Percentiles rank a stretch among this genome's conserved stretches.
phyloP scores from a whole-genome alignment of 148 eudicot species.

The Arctostaphylos glauca region DNA sequence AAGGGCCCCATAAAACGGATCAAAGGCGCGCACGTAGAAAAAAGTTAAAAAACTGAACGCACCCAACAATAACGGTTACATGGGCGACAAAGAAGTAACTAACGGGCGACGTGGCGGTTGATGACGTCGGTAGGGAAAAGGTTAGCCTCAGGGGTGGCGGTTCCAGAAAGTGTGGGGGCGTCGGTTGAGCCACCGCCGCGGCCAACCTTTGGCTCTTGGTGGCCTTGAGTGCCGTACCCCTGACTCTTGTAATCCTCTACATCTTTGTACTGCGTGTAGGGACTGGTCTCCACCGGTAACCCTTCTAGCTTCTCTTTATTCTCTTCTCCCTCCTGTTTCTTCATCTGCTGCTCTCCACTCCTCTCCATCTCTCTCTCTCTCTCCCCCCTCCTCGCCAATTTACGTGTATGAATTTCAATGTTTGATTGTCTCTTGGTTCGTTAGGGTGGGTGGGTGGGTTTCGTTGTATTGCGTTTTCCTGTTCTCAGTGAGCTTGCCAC shows the following conservation, averaged over 20 bases:
- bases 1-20: background rate
- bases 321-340: conserved; percentile 9
- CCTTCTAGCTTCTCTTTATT: conserved; percentile 35
- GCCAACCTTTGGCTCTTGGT: conserved; percentile 46
- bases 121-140: conserved; percentile 35
- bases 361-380: conserved; percentile 25
- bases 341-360: conserved; percentile 20
- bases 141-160: conserved; percentile 10
- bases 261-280: conserved; percentile 74
- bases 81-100: background rate
- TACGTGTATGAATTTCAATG: too few relatives aligned
- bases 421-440: background rate
- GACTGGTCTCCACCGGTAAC: conserved; percentile 67
- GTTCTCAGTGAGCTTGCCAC: background rate
- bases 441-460: background rate
- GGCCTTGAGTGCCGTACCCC: conserved; percentile 89
- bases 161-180: conserved; percentile 62
- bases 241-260: conserved; percentile 84
- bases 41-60: background rate
- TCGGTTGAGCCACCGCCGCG: conserved; percentile 71
- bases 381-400: background rate
- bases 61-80: background rate
- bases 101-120: conserved; percentile 44
- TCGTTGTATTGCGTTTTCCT: background rate
- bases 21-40: background rate